Percentiles rank a stretch among this genome's conserved stretches.
These are phyloP conservation scores for Pontederia crassipes DNA, from an alignment of 176 grass and related monocot genomes.

Conservation along the genomic window DNA sequence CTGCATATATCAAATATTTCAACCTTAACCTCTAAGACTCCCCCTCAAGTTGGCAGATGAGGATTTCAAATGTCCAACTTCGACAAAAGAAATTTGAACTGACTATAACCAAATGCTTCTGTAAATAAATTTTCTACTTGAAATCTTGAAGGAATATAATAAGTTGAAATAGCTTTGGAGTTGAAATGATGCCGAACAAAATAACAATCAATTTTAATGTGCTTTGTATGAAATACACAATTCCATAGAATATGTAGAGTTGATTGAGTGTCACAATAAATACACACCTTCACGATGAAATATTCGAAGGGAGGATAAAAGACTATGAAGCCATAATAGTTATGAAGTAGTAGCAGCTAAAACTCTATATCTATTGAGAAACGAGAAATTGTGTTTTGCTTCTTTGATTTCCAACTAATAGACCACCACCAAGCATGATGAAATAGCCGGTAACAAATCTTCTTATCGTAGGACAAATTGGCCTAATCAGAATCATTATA, in stretches of 20 bases:
- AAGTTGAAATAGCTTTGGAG: neutral
- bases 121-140: neutral
- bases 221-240: neutral
- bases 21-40: neutral
- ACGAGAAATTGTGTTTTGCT: too few relatives aligned
- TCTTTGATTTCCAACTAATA: too few relatives aligned
- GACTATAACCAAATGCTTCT: neutral
- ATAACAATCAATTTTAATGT: neutral
- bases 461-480: neutral
- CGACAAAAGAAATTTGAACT: neutral
- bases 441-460: neutral
- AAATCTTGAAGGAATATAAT: neutral
- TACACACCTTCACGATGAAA: neutral
- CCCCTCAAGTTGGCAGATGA: neutral
- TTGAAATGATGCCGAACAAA: neutral
- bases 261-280: neutral
- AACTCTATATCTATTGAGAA: neutral
- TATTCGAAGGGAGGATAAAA: neutral
- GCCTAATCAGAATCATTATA: neutral
- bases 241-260: neutral
- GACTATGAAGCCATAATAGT: neutral
- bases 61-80: neutral
- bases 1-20: too few relatives aligned
- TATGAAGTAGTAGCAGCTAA: neutral
- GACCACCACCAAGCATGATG: neutral